Percentiles rank a stretch among this genome's conserved stretches.
Evolutionary conservation across 2,329 filamentous ascomycete species (phyloP).

Genomic region (Pyrenophora teres): DNA sequence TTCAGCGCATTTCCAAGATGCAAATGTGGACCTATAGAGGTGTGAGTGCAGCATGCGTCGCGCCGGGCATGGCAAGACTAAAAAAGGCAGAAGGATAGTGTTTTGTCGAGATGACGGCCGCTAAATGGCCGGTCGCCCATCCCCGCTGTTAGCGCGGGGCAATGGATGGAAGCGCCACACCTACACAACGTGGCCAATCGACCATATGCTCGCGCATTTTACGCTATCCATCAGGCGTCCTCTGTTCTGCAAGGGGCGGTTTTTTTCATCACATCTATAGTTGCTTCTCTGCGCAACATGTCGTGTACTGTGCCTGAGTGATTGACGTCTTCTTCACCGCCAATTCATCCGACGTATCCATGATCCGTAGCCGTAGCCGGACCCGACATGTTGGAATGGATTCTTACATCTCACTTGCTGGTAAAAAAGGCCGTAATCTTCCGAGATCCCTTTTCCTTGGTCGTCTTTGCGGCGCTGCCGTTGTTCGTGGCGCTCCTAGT

Average conservation of each 20-base stretch:
- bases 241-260: neutral
- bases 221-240: neutral
- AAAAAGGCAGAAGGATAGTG: constrained; percentile 12
- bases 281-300: neutral
- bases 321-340: constrained; percentile 20
- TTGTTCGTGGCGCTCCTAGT: constrained; percentile 64
- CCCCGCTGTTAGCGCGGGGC: constrained; percentile 19
- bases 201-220: neutral
- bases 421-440: constrained; percentile 64
- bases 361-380: constrained; percentile 18
- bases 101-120: constrained; percentile 1
- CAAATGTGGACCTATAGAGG: constrained; percentile 18
- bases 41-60: constrained; percentile 14
- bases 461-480: constrained; percentile 51
- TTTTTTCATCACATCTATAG: neutral
- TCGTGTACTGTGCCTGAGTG: constrained; percentile 8
- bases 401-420: constrained; percentile 47
- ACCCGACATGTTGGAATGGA: constrained; percentile 12
- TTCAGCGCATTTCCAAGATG: neutral
- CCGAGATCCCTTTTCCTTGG: constrained; percentile 57
- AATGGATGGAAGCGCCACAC: neutral
- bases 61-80: constrained; percentile 11
- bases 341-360: neutral
- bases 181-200: constrained; percentile 7
- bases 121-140: constrained; percentile 3